Base-by-base conservation (phyloP, 176 grass and related monocot genomes). In the Chrysopogon serrulatus region DNA sequence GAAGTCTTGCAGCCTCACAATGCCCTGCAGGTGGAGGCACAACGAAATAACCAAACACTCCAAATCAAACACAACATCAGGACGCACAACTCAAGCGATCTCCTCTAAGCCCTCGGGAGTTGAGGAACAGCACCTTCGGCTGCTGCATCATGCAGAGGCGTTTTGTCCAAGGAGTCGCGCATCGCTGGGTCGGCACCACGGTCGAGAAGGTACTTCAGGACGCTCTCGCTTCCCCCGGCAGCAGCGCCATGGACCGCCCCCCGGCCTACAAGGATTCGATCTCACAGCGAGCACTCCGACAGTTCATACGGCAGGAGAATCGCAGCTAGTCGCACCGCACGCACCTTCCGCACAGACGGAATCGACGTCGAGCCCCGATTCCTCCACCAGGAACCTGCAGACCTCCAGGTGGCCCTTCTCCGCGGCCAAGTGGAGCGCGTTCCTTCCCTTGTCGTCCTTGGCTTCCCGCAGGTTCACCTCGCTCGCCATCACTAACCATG, bases 371-470 rank as follows among this genome's bases (percentile, higher is more conserved):
- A 91, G 10, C 26, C 68, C 69, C 8, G 36, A 75, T 27, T 84
- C 81, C 76, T 88, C 86, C 23, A 91, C 66, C 32, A 91, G 44
- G 48, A 85, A 88, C 77, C 70, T 84, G 71, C 85, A 91, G 35
- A 66, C 47, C 24, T 88, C 82, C 19, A 62, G 79, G 45, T 27
- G 65, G 5, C 90, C 90, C 16, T 73, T 60, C 32, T 13, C 27
- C 11, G 90, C 81, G 32, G 90, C 86, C 19, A 48, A 37, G 80
- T 91, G 82, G 1, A 91, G 74, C 10, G 62, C 70, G 15, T 45
- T 84, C 8, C 51, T 9, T 41, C 86, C 86, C 2, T 40, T 10
- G 36, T 30, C 1, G 61, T 77, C 62, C 71, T 88, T 84, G 10
- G 80, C 65, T 73, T 17, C 77, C 10, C 65, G 78, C 73, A 87